A percentile compares a stretch with the other conserved stretches of the same genome.
Evolutionary conservation across 2,329 filamentous ascomycete genomes (phyloP).

Genomic region (Incumbomyces lentus): DNA sequence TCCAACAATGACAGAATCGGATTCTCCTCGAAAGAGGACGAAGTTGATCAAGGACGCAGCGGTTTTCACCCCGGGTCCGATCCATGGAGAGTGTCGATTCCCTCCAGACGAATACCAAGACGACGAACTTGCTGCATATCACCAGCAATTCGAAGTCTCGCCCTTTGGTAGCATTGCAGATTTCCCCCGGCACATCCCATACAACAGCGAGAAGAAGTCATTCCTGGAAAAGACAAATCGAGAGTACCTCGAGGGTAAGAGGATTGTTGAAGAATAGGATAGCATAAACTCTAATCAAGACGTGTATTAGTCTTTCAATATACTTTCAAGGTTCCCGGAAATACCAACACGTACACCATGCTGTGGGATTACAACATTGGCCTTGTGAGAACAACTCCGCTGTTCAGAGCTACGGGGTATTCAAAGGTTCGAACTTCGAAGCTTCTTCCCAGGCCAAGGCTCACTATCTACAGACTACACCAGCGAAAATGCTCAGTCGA

Average conservation of each 20-base stretch:
- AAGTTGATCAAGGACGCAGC: conserved; percentile 58
- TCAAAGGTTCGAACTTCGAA: conserved; percentile 57
- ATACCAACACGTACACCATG: conserved; percentile 59
- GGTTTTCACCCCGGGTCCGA: conserved; percentile 50
- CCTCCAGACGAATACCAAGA: conserved; percentile 61
- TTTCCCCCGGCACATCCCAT: conserved; percentile 70
- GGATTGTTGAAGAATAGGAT: too few species aligned
- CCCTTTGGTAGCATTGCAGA: conserved; percentile 52
- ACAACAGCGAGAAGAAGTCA: conserved; percentile 86
- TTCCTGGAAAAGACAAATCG: conserved; percentile 78
- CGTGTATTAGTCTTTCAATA: conserved; percentile 65
- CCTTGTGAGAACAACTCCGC: conserved; percentile 82
- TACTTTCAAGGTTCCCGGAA: conserved; percentile 60
- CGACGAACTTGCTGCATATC: conserved; percentile 44
- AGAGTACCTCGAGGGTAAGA: conserved; percentile 75
- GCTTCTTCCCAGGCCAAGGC: neutral
- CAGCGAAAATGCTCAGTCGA: conserved; percentile 66
- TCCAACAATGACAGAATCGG: conserved; percentile 7
- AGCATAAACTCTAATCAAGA: neutral
- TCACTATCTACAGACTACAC: conserved; percentile 58
- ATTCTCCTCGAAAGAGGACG: conserved; percentile 28
- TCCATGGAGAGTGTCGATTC: conserved; percentile 61
- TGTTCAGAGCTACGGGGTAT: conserved; percentile 85
- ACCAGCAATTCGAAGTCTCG: conserved; percentile 55
- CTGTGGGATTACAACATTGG: conserved; percentile 98